Evolutionary conservation across 1,139 yeast species (phyloP).

Genomic region (Kazachstania sp.): DNA sequence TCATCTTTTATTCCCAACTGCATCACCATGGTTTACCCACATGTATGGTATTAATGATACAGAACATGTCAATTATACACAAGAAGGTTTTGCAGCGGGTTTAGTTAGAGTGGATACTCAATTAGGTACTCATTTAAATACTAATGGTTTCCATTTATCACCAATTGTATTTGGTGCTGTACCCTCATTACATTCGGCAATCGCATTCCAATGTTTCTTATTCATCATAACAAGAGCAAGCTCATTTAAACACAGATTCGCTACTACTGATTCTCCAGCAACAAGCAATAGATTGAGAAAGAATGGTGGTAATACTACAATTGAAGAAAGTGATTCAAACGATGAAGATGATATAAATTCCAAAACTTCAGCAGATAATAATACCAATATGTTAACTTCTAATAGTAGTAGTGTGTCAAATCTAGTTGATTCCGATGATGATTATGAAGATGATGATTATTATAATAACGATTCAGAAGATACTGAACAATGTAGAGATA

Average conservation of each 20-base stretch:
- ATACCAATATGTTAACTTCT: background rate
- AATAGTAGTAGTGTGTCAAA: background rate
- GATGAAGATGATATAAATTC: slow-evolving; percentile 1
- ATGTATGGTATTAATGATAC: slow-evolving; percentile 45
- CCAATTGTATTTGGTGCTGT: slow-evolving; percentile 68
- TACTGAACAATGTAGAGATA: background rate
- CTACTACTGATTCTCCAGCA: background rate
- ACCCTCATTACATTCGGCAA: slow-evolving; percentile 59
- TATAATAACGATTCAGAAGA: background rate
- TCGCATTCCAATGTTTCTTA: slow-evolving; percentile 48
- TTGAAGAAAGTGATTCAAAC: slow-evolving; percentile 1
- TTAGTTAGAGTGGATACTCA: slow-evolving; percentile 55
- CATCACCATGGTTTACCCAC: slow-evolving; percentile 67
- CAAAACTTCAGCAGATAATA: background rate
- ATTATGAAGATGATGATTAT: background rate
- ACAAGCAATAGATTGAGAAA: background rate
- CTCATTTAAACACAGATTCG: slow-evolving; percentile 23
- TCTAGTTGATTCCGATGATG: background rate
- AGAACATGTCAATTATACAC: slow-evolving; percentile 44
- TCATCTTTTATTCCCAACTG: slow-evolving; percentile 54
- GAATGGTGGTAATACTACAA: background rate
- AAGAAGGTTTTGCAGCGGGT: slow-evolving; percentile 66
- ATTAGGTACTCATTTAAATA: slow-evolving; percentile 52
- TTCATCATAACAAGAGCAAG: slow-evolving; percentile 32
- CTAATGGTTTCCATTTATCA: slow-evolving; percentile 55